phyloP scores from a whole-genome alignment of 2,329 filamentous ascomycete species.

The Diplodia corticola region DNA sequence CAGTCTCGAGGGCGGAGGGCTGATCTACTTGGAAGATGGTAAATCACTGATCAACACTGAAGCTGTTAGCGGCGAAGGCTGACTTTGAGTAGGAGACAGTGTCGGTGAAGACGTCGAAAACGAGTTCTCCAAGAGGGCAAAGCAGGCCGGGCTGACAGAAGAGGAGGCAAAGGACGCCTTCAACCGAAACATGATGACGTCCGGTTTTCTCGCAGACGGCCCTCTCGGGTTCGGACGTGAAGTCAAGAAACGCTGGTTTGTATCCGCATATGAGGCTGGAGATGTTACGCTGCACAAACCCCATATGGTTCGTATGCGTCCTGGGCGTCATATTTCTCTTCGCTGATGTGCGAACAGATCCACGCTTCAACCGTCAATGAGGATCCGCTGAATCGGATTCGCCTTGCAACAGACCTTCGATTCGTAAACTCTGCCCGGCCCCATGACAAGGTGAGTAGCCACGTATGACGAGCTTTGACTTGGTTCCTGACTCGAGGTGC shows the following conservation, averaged over 20 bases:
- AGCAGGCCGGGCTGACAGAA: conserved; percentile 51
- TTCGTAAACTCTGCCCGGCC: conserved; percentile 55
- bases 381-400: conserved; percentile 53
- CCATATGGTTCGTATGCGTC: conserved; percentile 28
- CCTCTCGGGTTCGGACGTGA: conserved; percentile 45
- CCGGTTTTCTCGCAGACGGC: conserved; percentile 54
- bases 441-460: conserved; percentile 44
- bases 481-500: neutral
- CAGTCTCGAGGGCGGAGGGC: conserved; percentile 55
- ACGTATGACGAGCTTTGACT: neutral
- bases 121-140: conserved; percentile 52
- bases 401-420: conserved; percentile 57
- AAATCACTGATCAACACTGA: neutral
- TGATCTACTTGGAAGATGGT: conserved; percentile 60
- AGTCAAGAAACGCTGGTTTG: conserved; percentile 48
- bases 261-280: conserved; percentile 56
- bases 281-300: conserved; percentile 47
- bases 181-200: conserved; percentile 61
- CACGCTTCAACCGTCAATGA: conserved; percentile 60
- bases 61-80: neutral
- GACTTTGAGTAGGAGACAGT: conserved; percentile 37
- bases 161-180: conserved; percentile 49
- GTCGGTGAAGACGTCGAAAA: conserved; percentile 54
- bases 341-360: conserved; percentile 43
- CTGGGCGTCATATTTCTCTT: neutral